A percentile compares a stretch with the other conserved stretches of the same genome.
These are phyloP conservation scores for Yamadazyma mexicana DNA, from an alignment of 1,139 yeast species.

Conservation along the genomic window DNA sequence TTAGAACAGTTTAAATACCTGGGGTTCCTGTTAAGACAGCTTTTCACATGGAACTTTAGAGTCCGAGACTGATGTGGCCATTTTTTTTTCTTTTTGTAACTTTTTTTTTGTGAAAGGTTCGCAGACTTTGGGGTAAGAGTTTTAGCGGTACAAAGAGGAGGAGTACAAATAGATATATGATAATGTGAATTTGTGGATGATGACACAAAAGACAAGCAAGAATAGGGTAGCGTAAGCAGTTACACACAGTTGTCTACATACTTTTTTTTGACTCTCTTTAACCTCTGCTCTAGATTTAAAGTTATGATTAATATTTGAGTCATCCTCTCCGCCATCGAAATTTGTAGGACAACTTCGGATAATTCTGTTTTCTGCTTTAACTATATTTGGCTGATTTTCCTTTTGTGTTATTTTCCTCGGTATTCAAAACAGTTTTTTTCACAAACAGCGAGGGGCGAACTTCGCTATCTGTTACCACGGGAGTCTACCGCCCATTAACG, in stretches of 20 bases:
- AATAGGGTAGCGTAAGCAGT: too few relatives aligned
- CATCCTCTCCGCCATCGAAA: constrained; percentile 2
- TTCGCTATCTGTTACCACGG: too few relatives aligned
- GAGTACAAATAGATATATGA: too few relatives aligned
- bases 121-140: background rate
- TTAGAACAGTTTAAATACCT: constrained; percentile 10
- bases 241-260: too few relatives aligned
- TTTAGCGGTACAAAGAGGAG: background rate
- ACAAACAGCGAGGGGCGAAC: background rate
- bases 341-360: constrained; percentile 20
- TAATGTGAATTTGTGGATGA: too few relatives aligned
- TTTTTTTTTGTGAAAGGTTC: background rate
- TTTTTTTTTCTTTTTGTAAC: background rate
- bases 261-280: too few relatives aligned
- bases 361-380: constrained; percentile 1
- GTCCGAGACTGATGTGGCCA: constrained; percentile 7
- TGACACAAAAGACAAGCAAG: too few relatives aligned
- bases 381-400: constrained; percentile 1
- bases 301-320: constrained; percentile 3
- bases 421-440: background rate
- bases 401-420: constrained; percentile 2
- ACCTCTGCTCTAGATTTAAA: background rate
- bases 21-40: constrained; percentile 18
- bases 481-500: background rate
- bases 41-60: constrained; percentile 16